A percentile compares a stretch with the other conserved stretches of the same genome.
phyloP scores from a whole-genome alignment of 768 basidiomycete species.

The Ramaria sp. region DNA sequence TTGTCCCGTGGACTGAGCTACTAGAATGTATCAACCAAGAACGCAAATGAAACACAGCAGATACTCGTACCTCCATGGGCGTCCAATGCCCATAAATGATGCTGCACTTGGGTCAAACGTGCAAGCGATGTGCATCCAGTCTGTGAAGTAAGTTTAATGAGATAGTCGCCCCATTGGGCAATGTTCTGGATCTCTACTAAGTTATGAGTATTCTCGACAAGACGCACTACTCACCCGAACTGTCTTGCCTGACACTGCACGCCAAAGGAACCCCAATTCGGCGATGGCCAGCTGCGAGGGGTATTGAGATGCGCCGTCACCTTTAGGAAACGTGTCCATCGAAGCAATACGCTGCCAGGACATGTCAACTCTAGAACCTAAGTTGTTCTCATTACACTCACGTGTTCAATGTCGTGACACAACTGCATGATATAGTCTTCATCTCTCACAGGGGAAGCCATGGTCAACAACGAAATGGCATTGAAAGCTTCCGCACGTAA shows the following conservation, averaged over 20 bases:
- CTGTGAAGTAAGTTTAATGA: slow-evolving; percentile 31
- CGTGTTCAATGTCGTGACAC: not conserved
- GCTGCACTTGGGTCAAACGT: slow-evolving; percentile 43
- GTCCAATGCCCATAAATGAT: slow-evolving; percentile 42
- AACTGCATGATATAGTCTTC: not conserved
- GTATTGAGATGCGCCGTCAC: not conserved
- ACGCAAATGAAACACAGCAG: not conserved
- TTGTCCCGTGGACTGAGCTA: slow-evolving; percentile 17
- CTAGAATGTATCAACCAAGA: not conserved
- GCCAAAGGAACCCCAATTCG: not conserved
- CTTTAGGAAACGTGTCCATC: not conserved
- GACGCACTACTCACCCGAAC: not conserved
- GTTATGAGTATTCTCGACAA: not conserved
- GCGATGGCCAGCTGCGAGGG: not conserved
- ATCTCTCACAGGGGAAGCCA: not conserved
- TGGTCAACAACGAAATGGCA: not conserved
- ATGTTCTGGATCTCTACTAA: slow-evolving; percentile 12
- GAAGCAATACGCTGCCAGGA: not conserved
- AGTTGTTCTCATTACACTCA: not conserved
- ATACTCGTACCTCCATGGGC: slow-evolving; percentile 28
- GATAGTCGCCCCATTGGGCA: slow-evolving; percentile 15
- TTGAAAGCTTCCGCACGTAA: not conserved
- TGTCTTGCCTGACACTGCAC: not conserved
- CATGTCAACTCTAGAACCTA: not conserved
- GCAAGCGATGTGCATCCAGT: slow-evolving; percentile 26